Percentiles rank a stretch among this genome's conserved stretches.
Evolutionary conservation across 2,329 filamentous ascomycete genomes (phyloP).

Genomic region (Ampelomyces quisqualis): DNA sequence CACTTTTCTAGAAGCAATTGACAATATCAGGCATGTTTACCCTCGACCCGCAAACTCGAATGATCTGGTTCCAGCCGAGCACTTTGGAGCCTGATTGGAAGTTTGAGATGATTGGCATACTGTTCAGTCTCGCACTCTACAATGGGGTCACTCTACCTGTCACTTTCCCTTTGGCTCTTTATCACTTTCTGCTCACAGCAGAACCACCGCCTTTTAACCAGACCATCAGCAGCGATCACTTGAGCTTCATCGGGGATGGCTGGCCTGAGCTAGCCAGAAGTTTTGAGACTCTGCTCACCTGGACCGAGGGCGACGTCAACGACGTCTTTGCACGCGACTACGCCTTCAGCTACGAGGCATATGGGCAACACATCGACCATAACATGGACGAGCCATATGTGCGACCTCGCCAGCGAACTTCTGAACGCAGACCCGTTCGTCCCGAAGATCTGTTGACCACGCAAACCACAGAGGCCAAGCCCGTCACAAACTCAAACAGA

Average conservation of each 20-base stretch:
- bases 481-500: constrained; percentile 82
- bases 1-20: constrained; percentile 8
- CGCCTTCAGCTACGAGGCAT: constrained; percentile 71
- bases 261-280: constrained; percentile 82
- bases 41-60: constrained; percentile 70
- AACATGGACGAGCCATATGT: constrained; percentile 50
- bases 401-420: background rate
- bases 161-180: constrained; percentile 82
- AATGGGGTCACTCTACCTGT: constrained; percentile 91
- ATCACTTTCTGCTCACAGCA: constrained; percentile 72
- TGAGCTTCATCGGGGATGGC: constrained; percentile 81
- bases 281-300: constrained; percentile 70
- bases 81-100: constrained; percentile 84
- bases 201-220: constrained; percentile 58
- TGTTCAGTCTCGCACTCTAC: constrained; percentile 88
- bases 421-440: background rate
- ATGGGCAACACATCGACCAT: constrained; percentile 55
- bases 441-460: background rate
- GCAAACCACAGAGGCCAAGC: constrained; percentile 54
- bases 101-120: constrained; percentile 81
- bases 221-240: constrained; percentile 3
- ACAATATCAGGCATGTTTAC: constrained; percentile 65
- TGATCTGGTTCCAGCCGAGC: constrained; percentile 85
- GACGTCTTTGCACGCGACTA: constrained; percentile 84
- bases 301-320: constrained; percentile 77